These are phyloP conservation scores for Pulveroboletus sp. DNA, from an alignment of 768 basidiomycete genomes.

Conservation along the genomic window DNA sequence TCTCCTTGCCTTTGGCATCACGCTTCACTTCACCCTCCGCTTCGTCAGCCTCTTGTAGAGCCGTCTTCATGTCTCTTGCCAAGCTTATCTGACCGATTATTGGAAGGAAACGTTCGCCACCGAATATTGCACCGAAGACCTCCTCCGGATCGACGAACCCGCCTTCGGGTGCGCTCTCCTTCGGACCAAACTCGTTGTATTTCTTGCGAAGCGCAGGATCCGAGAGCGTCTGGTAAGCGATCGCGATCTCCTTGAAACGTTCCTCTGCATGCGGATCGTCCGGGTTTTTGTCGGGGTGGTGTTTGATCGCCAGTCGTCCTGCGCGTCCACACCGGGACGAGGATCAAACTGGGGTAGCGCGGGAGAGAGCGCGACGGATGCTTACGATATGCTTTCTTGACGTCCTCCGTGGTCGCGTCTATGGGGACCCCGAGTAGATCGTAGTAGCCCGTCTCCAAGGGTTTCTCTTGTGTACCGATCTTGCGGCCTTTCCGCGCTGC, in stretches of 20 bases:
- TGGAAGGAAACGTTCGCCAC: constrained; percentile 79
- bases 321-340: neutral
- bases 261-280: constrained; percentile 83
- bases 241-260: constrained; percentile 86
- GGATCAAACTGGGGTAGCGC: neutral
- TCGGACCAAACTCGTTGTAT: constrained; percentile 89
- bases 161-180: constrained; percentile 77
- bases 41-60: constrained; percentile 82
- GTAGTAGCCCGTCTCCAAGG: constrained; percentile 88
- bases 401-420: constrained; percentile 74
- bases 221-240: constrained; percentile 84
- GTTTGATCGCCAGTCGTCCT: constrained; percentile 85
- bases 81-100: constrained; percentile 88
- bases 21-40: constrained; percentile 48
- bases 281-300: constrained; percentile 90
- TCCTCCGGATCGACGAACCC: constrained; percentile 87
- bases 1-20: constrained; percentile 53
- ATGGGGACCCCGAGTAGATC: constrained; percentile 76
- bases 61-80: constrained; percentile 89
- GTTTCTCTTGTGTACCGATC: constrained; percentile 85
- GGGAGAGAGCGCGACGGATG: neutral
- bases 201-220: constrained; percentile 72
- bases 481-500: constrained; percentile 54
- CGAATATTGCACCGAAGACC: constrained; percentile 80
- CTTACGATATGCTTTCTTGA: constrained; percentile 88